A percentile compares a stretch with the other conserved stretches of the same genome.
Evolutionary conservation across 2,329 filamentous ascomycete species (phyloP).

Genomic region (Triangularia setosa): DNA sequence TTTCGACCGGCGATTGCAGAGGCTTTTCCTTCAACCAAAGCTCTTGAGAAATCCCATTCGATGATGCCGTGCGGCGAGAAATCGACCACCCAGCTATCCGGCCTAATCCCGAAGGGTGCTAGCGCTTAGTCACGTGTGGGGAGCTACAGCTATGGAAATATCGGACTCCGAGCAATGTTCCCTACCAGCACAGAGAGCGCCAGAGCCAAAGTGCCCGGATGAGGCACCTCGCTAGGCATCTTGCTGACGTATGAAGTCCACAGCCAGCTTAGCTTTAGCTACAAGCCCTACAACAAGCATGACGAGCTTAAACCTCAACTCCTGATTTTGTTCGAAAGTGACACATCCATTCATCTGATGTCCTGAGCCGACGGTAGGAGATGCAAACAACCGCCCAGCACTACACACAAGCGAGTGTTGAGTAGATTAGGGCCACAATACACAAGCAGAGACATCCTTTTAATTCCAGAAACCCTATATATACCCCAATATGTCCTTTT

Average conservation of each 20-base stretch:
- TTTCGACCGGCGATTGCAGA: not conserved
- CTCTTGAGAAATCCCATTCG: conserved; percentile 8
- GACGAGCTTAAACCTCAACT: too few species aligned
- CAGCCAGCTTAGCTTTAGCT: not conserved
- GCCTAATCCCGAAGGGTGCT: conserved; percentile 6
- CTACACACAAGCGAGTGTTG: too few species aligned
- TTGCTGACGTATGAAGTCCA: not conserved
- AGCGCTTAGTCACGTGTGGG: conserved; percentile 16
- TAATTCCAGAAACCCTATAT: not conserved
- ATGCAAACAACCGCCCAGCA: too few species aligned
- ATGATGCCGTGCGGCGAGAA: conserved; percentile 14
- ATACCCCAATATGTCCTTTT: not conserved
- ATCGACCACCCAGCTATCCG: conserved; percentile 3
- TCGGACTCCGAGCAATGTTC: not conserved
- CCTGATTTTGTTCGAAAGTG: not conserved
- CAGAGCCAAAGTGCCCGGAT: not conserved
- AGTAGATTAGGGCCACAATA: too few species aligned
- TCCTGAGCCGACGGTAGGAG: too few species aligned
- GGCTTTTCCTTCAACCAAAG: not conserved
- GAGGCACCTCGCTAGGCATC: not conserved
- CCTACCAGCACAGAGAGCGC: not conserved
- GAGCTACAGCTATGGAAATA: not conserved
- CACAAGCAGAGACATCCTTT: not conserved
- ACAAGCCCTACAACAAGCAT: not conserved
- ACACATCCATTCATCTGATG: not conserved